Evolutionary conservation across 2,329 filamentous ascomycete genomes (phyloP).

Genomic region (Lomentospora prolificans): DNA sequence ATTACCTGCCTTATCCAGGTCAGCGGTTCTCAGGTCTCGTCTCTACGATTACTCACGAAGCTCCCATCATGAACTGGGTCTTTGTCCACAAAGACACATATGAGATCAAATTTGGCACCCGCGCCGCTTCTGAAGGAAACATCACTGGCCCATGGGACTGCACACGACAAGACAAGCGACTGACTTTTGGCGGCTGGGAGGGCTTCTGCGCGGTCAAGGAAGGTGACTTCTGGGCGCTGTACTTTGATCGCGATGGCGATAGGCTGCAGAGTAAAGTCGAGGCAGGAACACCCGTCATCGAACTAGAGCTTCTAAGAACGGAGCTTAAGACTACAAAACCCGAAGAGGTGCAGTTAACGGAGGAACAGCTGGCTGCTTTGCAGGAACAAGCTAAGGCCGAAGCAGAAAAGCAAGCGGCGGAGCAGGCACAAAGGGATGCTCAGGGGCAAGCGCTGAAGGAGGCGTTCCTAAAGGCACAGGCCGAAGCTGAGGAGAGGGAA

Average conservation of each 20-base stretch:
- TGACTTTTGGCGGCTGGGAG: constrained; percentile 40
- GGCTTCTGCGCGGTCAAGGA: constrained; percentile 39
- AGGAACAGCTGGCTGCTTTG: background rate
- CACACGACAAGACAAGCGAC: constrained; percentile 39
- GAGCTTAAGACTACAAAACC: constrained; percentile 22
- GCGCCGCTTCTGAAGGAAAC: constrained; percentile 30
- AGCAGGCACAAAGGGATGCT: background rate
- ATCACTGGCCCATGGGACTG: constrained; percentile 40
- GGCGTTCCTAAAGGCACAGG: background rate
- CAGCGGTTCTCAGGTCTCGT: constrained; percentile 33
- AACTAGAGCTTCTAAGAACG: constrained; percentile 42
- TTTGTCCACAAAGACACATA: constrained; percentile 35
- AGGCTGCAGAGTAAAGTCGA: constrained; percentile 33
- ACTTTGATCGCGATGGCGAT: constrained; percentile 38
- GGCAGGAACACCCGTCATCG: constrained; percentile 37
- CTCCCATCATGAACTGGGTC: constrained; percentile 42
- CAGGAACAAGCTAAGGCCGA: background rate
- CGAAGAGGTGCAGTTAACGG: constrained; percentile 7
- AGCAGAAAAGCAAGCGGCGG: background rate
- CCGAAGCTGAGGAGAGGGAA: background rate
- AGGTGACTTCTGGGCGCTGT: constrained; percentile 32
- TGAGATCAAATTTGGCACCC: constrained; percentile 35
- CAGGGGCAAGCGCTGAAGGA: constrained; percentile 4
- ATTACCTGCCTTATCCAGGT: constrained; percentile 49
- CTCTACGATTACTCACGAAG: constrained; percentile 36